Conservation (phyloP, 768 basidiomycete species). For the Rhodotorula graminis region DNA sequence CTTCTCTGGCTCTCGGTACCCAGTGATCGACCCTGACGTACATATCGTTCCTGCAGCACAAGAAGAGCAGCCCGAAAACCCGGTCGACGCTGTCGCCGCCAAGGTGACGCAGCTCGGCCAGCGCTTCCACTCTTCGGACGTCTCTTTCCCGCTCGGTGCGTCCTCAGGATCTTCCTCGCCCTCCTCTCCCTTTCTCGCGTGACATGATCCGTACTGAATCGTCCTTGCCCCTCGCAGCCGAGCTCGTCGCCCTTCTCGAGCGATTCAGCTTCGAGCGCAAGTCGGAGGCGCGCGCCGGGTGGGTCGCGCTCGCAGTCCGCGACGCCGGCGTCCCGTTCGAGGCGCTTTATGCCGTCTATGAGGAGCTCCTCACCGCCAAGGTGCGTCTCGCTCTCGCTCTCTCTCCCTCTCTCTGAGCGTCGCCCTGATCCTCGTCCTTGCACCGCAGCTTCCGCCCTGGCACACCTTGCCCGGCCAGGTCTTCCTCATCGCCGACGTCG, state of each 20-base stretch:
- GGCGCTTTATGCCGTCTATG: constrained; percentile 78
- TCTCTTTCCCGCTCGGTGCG: constrained; percentile 81
- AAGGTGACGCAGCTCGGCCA: constrained; percentile 69
- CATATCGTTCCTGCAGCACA: constrained; percentile 2
- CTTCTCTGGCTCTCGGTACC: constrained; percentile 72
- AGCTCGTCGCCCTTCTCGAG: constrained; percentile 69
- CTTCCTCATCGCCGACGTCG: constrained; percentile 45
- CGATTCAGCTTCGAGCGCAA: constrained; percentile 64
- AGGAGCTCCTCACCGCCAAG: constrained; percentile 82
- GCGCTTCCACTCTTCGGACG: constrained; percentile 84
- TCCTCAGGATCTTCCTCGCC: constrained; percentile 1
- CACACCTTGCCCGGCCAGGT: constrained; percentile 42
- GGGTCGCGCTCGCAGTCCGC: constrained; percentile 72
- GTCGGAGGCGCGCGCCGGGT: constrained; percentile 62
- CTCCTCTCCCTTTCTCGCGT: background rate
- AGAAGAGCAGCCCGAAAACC: constrained; percentile 43
- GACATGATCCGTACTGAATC: too few species aligned
- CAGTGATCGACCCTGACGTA: constrained; percentile 30
- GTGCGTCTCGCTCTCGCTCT: constrained; percentile 50
- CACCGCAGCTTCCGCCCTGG: constrained; percentile 37
- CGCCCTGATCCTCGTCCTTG: accelerated
- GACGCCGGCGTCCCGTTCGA: constrained; percentile 75
- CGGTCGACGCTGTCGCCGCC: constrained; percentile 62
- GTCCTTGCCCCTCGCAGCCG: constrained; percentile 53
- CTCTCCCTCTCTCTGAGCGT: background rate